Conservation (phyloP, 345 rosid genomes). For the Eucalyptus cloeziana region DNA sequence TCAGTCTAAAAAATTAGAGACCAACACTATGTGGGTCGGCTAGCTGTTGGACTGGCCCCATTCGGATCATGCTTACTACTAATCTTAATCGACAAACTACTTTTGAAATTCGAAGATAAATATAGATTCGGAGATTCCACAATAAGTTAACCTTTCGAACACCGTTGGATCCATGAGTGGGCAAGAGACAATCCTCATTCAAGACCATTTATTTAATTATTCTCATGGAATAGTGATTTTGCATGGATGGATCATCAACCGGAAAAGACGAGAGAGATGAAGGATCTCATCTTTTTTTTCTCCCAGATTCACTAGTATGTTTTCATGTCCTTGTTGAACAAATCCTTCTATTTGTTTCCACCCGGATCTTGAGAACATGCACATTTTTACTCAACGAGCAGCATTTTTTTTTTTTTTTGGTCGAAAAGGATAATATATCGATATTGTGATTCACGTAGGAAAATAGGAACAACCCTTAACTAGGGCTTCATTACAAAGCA, state of each 20-base stretch:
- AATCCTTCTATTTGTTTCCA: background rate
- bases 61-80: no score
- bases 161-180: background rate
- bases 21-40: no score
- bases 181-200: background rate
- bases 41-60: accelerated
- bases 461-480: no score
- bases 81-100: no score
- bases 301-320: background rate
- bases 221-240: background rate
- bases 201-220: background rate
- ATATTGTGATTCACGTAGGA: no score
- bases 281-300: background rate
- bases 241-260: background rate
- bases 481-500: no score
- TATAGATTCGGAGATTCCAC: background rate
- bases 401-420: no score
- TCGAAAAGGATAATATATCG: no score
- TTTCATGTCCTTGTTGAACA: background rate
- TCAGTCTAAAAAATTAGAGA: no score
- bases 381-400: background rate
- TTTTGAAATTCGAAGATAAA: background rate
- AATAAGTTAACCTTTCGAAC: background rate
- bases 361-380: background rate
- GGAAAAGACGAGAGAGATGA: background rate